phyloP scores from a whole-genome alignment of 2,329 filamentous ascomycete genomes.

The Fusarium clavum region DNA sequence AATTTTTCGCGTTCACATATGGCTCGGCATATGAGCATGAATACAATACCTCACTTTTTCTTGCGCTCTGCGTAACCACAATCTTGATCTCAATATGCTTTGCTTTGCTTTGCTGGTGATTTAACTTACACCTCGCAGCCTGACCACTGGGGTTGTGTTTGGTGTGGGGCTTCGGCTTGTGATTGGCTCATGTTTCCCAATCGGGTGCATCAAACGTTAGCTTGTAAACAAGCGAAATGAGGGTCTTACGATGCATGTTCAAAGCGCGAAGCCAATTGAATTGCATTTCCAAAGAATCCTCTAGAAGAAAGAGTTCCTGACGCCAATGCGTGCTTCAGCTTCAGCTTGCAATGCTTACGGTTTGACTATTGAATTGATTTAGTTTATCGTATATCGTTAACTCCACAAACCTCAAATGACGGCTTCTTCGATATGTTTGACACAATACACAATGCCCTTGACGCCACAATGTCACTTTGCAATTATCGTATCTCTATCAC shows the following conservation, averaged over 20 bases:
- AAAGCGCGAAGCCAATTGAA: conserved; percentile 3
- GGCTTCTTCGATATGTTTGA: background rate
- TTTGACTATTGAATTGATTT: background rate
- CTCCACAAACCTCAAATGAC: background rate
- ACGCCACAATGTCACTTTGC: conserved; percentile 19
- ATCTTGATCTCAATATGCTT: background rate
- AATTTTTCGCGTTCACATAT: conserved; percentile 44
- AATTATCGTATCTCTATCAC: background rate
- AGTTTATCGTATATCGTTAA: too few relatives aligned
- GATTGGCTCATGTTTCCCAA: conserved; percentile 32
- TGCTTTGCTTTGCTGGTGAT: background rate
- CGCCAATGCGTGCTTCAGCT: background rate
- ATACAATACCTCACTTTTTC: conserved; percentile 44
- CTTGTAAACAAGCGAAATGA: conserved; percentile 33
- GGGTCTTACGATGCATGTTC: background rate
- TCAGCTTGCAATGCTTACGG: background rate
- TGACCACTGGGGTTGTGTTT: conserved; percentile 8
- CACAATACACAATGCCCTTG: conserved; percentile 15
- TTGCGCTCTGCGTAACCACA: conserved; percentile 29
- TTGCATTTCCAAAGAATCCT: background rate
- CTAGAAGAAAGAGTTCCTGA: background rate
- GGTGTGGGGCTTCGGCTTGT: background rate
- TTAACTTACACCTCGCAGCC: background rate
- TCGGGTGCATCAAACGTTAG: conserved; percentile 12
- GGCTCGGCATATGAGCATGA: conserved; percentile 40